Base-by-base conservation (phyloP, 2,329 filamentous ascomycete species). In the Sodiomyces alkalinus region DNA sequence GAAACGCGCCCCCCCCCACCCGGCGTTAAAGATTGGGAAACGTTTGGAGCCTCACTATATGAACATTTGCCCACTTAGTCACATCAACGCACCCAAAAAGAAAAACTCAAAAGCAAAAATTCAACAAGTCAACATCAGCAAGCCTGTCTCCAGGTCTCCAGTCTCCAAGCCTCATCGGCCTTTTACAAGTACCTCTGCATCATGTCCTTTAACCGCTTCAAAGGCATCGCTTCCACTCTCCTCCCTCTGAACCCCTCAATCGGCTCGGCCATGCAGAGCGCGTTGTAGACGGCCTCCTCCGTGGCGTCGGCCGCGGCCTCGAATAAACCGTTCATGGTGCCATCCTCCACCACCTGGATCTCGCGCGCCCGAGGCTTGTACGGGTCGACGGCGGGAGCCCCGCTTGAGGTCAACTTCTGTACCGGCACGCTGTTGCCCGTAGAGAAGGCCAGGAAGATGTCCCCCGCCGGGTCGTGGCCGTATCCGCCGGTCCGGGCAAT, bases 401-500 rank as follows among this genome's bases (percentile, higher is more conserved):
- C 19, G 13, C 22, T 16, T 17, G 36, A 30, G 14, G 35, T 39
- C 37, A 35, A 43, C 3, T 35, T 42, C 39, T 63, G 58, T 20
- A 62, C 54, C 3, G 53, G 49, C 2, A 71, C 49, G 23, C 56
- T 52, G 33, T 64, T 69, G 5, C 56, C 72, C 0, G 73, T 79
- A 6, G 70, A 77, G 33, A 80, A 68, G 4, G 74, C 73, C 3
- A 80, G 52, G 42, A 78, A 76, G 33, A 80, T 68, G 34, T 80
- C 74, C 0, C 74, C 74, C 0, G 69, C 76, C 8, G 58, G 59
- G 36, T 76, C 77, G 23, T 60, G 56, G 0, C 70, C 73, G 33
- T 68, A 67, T 2, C 71, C 68, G 3, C 73, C 73, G 0, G 74
- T 70, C 32, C 64, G 58, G 5, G 64, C 54, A 1, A 80, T 45